Evolutionary conservation across 768 basidiomycete species (phyloP), one percentile per base, ranked within the genome.

Genomic region (Phylloporus arenicola): DNA sequence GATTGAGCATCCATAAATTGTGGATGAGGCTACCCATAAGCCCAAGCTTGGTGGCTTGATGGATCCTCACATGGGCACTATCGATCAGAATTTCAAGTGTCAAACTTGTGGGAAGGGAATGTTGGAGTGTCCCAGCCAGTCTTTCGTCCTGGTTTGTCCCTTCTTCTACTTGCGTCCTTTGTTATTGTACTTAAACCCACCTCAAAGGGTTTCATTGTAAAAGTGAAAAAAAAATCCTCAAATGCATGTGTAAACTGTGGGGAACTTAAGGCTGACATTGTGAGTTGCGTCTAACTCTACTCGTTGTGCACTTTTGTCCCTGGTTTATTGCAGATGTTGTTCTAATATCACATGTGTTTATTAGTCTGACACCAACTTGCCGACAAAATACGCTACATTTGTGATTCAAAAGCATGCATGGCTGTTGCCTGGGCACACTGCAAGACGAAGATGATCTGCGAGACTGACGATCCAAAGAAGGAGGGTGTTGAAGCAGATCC

Each of bases 81-180:
- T 94, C 61, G 92, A 94, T 75, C 79, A 92, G 58, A 93, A 94
- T 68, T 94, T 95, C 75, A 98, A 98, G 75, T 99, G 96, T 68
- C 93, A 97, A 75, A 98, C 96, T 25, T 98, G 96, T 69, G 94
- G 93, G 58, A 96, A 99, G 78, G 95, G 94, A n/a, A 97, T 98
- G 94, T 86, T 92, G 16, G 96, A 98, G 68, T 99, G 96, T 74
- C 94, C 96, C 22, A 95, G 96, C 93, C 95, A n/a, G 92, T 96
- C 30, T 98, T 93, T 64, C 95, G 97, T 70, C 88, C 92, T 70
- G 92, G 92, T 91, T 70, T 55, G 84, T 78, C 22, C 10, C 22
- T 8, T 48, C 6, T 38, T 5, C 19, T 43, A 9, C 51, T 47
- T 19, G 12, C 38, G 35, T 47, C 20, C 34, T 4, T 17, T 6